Conservation (phyloP, 2,329 filamentous ascomycete species). For the Aspergillus intermedius region DNA sequence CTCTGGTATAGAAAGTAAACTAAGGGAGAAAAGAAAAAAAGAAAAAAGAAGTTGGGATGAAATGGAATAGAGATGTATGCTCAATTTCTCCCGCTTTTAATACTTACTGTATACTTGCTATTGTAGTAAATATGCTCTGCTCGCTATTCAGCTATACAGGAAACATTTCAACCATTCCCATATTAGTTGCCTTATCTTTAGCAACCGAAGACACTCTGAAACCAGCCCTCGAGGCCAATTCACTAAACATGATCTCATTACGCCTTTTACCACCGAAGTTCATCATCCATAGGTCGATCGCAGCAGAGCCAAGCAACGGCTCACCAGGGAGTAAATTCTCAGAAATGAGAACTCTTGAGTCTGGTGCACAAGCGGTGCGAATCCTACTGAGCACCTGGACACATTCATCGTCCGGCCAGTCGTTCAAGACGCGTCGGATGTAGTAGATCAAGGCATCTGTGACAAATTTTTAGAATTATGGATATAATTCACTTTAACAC, state of each 20-base stretch:
- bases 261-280: constrained; percentile 3
- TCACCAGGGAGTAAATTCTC: neutral
- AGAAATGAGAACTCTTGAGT: neutral
- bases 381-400: neutral
- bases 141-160: neutral
- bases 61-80: too few relatives aligned
- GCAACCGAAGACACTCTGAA: neutral
- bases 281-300: constrained; percentile 1
- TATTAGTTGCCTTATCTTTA: neutral
- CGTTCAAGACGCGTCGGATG: constrained; percentile 1
- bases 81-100: too few relatives aligned
- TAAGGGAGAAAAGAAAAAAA: too few relatives aligned
- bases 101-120: neutral
- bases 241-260: neutral
- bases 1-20: neutral
- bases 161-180: constrained; percentile 1
- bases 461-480: neutral
- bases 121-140: neutral
- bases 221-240: neutral
- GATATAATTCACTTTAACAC: neutral
- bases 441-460: constrained; percentile 1
- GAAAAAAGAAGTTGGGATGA: too few relatives aligned
- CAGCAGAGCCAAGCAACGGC: neutral
- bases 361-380: neutral
- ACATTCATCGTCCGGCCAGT: constrained; percentile 1